phyloP scores from a whole-genome alignment of 768 basidiomycete genomes.

The Melanogaster broomeanus region DNA sequence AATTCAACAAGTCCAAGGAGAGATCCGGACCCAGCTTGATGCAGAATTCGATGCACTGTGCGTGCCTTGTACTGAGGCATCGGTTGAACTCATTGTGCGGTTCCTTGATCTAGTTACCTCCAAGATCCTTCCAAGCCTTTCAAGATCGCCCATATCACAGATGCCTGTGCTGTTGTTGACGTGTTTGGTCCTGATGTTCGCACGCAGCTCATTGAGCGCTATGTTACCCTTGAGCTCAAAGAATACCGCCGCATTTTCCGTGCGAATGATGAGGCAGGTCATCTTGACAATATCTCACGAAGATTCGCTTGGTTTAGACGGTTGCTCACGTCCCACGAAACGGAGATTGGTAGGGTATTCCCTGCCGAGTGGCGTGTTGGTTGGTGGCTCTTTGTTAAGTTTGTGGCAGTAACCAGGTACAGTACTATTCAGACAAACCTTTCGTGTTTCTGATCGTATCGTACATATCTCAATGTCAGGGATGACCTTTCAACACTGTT shows the following conservation, averaged over 20 bases:
- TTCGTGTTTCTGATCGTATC: background rate
- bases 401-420: conserved; percentile 89
- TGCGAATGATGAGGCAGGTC: conserved; percentile 91
- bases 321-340: conserved; percentile 80
- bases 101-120: conserved; percentile 58
- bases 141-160: conserved; percentile 64
- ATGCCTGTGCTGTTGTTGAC: conserved; percentile 89
- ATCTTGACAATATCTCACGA: conserved; percentile 90
- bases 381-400: conserved; percentile 79
- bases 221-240: conserved; percentile 86
- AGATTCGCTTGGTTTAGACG: conserved; percentile 96
- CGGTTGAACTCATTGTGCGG: background rate
- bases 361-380: conserved; percentile 86
- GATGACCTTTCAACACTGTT: conserved; percentile 83
- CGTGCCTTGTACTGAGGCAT: conserved; percentile 31
- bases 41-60: conserved; percentile 92
- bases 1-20: conserved; percentile 81
- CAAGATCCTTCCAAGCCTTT: conserved; percentile 72
- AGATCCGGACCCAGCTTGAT: conserved; percentile 78
- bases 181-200: conserved; percentile 86
- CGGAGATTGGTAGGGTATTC: conserved; percentile 83
- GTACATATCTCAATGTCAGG: conserved; percentile 38
- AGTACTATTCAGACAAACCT: background rate
- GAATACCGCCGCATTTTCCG: conserved; percentile 97
- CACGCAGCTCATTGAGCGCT: conserved; percentile 80